A percentile compares a stretch with the other conserved stretches of the same genome.
These are phyloP conservation scores for Jaapia argillacea DNA, from an alignment of 768 basidiomycete genomes.

Conservation along the genomic window DNA sequence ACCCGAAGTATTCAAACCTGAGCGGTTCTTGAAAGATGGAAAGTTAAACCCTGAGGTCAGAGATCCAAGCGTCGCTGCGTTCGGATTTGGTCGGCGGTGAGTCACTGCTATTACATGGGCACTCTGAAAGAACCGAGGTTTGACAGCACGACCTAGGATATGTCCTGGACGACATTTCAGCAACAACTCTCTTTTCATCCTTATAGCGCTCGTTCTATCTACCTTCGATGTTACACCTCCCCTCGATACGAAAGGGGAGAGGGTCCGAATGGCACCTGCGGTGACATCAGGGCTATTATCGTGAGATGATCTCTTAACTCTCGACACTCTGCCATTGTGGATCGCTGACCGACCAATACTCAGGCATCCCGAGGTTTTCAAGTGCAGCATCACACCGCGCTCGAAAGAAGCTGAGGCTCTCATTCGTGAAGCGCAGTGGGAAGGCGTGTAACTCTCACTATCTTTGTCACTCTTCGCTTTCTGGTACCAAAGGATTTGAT, in stretches of 20 bases:
- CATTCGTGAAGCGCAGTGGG: neutral
- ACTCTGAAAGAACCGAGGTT: neutral
- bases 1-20: neutral
- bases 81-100: neutral
- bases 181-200: neutral
- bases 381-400: neutral
- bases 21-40: too few relatives aligned
- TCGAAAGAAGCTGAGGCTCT: neutral
- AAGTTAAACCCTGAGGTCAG: neutral
- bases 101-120: neutral
- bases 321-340: neutral
- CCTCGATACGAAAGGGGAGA: neutral
- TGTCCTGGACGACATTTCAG: neutral
- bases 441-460: neutral
- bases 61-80: neutral
- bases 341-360: neutral
- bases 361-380: neutral
- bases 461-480: too few relatives aligned
- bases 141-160: neutral
- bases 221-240: neutral
- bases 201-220: neutral
- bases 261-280: neutral
- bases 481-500: too few relatives aligned
- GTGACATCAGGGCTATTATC: neutral
- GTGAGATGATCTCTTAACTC: neutral